A percentile compares a stretch with the other conserved stretches of the same genome.
These are phyloP conservation scores for Mycena sp. DNA, from an alignment of 1,284 basidiomycete species.

Conservation along the genomic window DNA sequence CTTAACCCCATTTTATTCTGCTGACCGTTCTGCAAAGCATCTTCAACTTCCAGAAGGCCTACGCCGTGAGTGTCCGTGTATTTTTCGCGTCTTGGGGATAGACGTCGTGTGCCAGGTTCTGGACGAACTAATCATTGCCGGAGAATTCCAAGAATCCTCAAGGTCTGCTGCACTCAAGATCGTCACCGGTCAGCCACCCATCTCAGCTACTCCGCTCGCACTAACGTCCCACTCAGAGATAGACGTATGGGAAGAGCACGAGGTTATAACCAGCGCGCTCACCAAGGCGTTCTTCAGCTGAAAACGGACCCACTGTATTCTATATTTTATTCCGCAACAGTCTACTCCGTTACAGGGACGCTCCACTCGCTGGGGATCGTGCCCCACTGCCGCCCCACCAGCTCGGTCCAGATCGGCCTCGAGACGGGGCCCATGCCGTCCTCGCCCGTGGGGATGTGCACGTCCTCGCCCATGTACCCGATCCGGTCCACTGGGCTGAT, in stretches of 20 bases:
- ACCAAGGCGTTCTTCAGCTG: slow-evolving; percentile 16
- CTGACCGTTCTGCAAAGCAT: slow-evolving; percentile 62
- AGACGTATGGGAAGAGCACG: slow-evolving; percentile 19
- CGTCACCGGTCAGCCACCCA: slow-evolving; percentile 17
- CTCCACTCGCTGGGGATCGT: slow-evolving; percentile 87
- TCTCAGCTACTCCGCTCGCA: too few species aligned
- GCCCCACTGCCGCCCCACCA: slow-evolving; percentile 93
- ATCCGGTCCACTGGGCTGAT: slow-evolving; percentile 86
- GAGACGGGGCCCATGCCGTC: slow-evolving; percentile 92
- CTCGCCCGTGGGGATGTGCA: slow-evolving; percentile 85
- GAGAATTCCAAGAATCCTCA: slow-evolving; percentile 97
- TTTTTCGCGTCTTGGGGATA: slow-evolving; percentile 28
- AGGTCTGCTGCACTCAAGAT: slow-evolving; percentile 92
- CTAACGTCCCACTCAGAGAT: too few species aligned
- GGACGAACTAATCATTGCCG: slow-evolving; percentile 97
- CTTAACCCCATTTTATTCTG: neutral
- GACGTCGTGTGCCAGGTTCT: slow-evolving; percentile 71
- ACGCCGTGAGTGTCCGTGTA: slow-evolving; percentile 68
- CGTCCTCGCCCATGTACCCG: slow-evolving; percentile 89
- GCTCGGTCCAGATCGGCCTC: slow-evolving; percentile 82
- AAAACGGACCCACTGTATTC: too few species aligned
- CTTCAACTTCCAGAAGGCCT: slow-evolving; percentile 99
- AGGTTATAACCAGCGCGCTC: slow-evolving; percentile 11
- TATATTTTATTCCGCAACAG: too few species aligned
- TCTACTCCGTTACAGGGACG: slow-evolving; percentile 53